Evolutionary conservation across 768 basidiomycete species (phyloP).

Genomic region (Mycena galopus): DNA sequence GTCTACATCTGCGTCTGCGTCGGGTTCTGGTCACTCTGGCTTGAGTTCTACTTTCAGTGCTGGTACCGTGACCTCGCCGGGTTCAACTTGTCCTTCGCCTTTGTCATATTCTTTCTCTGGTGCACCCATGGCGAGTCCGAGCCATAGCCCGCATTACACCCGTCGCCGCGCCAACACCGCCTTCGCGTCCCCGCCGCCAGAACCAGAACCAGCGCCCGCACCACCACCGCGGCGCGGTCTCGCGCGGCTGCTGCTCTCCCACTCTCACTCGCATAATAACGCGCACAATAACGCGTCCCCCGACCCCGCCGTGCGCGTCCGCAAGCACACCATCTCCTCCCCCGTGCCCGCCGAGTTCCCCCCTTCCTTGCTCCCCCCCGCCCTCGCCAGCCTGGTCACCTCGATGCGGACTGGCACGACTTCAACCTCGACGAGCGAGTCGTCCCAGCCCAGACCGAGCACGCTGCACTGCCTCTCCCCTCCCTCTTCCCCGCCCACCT

Average conservation of each 20-base stretch:
- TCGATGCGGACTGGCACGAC: too few relatives aligned
- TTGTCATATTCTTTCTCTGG: too few relatives aligned
- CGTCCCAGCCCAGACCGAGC: too few relatives aligned
- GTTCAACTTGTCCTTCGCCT: not conserved
- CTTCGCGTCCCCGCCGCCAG: not conserved
- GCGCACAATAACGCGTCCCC: not conserved
- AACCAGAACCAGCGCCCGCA: not conserved
- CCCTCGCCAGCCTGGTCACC: not conserved
- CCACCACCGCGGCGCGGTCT: constrained; percentile 9
- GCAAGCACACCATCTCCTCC: constrained; percentile 30
- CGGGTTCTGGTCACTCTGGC: not conserved
- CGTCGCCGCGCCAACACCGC: constrained; percentile 24
- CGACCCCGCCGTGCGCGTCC: not conserved
- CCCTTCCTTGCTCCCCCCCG: constrained; percentile 13
- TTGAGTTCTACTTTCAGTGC: too few relatives aligned
- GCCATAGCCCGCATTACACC: constrained; percentile 13
- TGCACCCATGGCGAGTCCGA: too few relatives aligned
- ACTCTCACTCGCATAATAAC: not conserved
- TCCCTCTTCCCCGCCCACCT: too few relatives aligned
- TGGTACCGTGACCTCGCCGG: not conserved
- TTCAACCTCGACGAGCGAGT: too few relatives aligned
- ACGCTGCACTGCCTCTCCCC: too few relatives aligned
- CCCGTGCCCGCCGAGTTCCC: constrained; percentile 23
- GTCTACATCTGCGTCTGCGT: not conserved
- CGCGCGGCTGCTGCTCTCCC: constrained; percentile 25